These are phyloP conservation scores for Stropharia rugosoannulata DNA, from an alignment of 768 basidiomycete species.

Conservation along the genomic window DNA sequence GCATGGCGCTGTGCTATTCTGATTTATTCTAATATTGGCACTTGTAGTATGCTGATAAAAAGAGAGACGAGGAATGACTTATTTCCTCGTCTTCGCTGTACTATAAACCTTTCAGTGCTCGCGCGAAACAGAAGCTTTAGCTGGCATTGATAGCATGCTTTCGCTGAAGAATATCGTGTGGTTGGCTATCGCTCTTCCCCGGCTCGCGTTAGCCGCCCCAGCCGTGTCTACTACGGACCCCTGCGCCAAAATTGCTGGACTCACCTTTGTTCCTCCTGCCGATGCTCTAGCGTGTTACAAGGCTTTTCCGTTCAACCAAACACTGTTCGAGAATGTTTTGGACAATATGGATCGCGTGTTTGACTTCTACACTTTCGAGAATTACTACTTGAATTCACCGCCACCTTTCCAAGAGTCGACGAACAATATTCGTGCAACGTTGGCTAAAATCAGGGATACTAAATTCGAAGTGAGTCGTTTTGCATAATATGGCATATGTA, in stretches of 20 bases:
- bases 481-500: background rate
- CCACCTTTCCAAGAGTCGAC: constrained; percentile 58
- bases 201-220: constrained; percentile 17
- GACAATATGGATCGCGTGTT: constrained; percentile 45
- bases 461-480: constrained; percentile 38
- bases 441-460: constrained; percentile 47
- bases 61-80: background rate
- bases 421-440: constrained; percentile 47
- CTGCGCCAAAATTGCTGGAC: constrained; percentile 38
- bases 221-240: constrained; percentile 29
- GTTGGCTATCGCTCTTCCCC: background rate
- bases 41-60: background rate
- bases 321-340: constrained; percentile 52
- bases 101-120: background rate
- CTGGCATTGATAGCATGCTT: background rate
- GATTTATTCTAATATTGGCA: background rate
- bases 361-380: constrained; percentile 55
- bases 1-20: background rate
- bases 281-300: constrained; percentile 59
- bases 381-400: constrained; percentile 48
- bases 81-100: background rate
- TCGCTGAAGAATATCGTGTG: background rate
- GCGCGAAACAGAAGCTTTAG: background rate
- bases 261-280: constrained; percentile 45
- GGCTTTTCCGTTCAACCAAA: constrained; percentile 57